These are phyloP conservation scores for Phytophthora melonis DNA, from an alignment of 352 stramenopile genomes.

Conservation along the genomic window DNA sequence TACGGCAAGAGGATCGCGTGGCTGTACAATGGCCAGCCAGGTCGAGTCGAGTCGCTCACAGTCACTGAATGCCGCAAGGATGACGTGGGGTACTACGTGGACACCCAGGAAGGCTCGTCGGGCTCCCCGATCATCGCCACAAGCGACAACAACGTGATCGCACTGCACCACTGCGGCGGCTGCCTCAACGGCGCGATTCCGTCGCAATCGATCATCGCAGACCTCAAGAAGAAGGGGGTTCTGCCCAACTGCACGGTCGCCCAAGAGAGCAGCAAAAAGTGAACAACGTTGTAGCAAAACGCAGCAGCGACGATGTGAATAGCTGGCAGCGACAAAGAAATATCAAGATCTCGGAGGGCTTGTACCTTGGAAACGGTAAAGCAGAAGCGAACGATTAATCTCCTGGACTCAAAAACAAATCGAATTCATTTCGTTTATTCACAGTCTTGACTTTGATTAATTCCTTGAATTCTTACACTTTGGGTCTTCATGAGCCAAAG, in stretches of 20 bases:
- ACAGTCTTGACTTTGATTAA: conserved; percentile 2
- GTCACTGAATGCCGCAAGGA: conserved; percentile 54
- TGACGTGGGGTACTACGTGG: conserved; percentile 78
- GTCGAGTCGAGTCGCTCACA: conserved; percentile 44
- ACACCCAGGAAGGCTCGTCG: conserved; percentile 79
- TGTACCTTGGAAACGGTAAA: conserved; percentile 11
- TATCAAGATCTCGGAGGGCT: conserved; percentile 2
- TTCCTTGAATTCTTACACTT: neutral
- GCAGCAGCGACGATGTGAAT: conserved; percentile 13
- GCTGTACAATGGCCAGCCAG: conserved; percentile 44
- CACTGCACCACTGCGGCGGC: conserved; percentile 79
- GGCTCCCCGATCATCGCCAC: conserved; percentile 68
- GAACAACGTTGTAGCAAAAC: conserved; percentile 12
- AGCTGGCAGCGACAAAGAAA: conserved; percentile 2
- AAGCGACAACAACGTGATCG: conserved; percentile 72
- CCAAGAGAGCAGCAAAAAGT: conserved; percentile 15
- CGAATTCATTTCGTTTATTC: conserved; percentile 30
- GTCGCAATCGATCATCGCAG: conserved; percentile 56
- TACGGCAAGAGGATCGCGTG: conserved; percentile 72
- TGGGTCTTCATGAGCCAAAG: neutral
- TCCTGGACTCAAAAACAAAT: neutral
- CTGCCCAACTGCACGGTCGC: conserved; percentile 51
- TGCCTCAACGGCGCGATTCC: conserved; percentile 78
- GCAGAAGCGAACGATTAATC: neutral
- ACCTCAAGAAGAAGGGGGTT: conserved; percentile 44